A percentile compares a stretch with the other conserved stretches of the same genome.
Conservation (phyloP, 257 asterid species). For the Nyctanthes arbortristis region DNA sequence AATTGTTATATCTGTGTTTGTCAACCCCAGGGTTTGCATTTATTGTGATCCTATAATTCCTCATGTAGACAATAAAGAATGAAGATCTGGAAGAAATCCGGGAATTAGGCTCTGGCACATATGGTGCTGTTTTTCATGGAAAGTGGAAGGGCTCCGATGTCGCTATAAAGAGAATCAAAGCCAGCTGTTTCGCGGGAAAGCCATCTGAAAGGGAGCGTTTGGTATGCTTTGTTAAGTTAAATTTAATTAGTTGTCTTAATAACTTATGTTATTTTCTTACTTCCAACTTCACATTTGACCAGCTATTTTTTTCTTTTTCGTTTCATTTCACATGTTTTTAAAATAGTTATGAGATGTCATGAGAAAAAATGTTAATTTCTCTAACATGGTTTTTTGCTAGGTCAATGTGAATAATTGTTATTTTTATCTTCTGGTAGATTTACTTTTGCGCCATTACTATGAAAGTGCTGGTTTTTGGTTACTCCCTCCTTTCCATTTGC, state of each 20-base stretch:
- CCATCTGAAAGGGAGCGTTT: slow-evolving; percentile 97
- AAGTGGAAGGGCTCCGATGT: slow-evolving; percentile 99
- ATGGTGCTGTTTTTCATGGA: slow-evolving; percentile 94
- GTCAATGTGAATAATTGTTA: not conserved
- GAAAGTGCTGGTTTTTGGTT: too few relatives aligned
- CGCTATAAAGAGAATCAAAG: slow-evolving; percentile 92
- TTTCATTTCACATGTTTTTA: not conserved
- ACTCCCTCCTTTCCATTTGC: too few relatives aligned
- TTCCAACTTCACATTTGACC: not conserved
- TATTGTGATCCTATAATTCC: slow-evolving; percentile 6
- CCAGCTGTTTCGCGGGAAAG: slow-evolving; percentile 96
- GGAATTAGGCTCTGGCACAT: slow-evolving; percentile 93
- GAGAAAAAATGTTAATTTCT: not conserved
- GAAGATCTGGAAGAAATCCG: slow-evolving; percentile 98
- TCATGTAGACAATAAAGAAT: slow-evolving; percentile 69
- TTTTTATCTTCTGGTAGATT: not conserved
- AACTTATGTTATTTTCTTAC: not conserved
- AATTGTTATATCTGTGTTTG: slow-evolving; percentile 2
- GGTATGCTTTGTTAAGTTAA: slow-evolving; percentile 55
- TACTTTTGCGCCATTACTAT: not conserved
- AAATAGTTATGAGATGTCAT: not conserved
- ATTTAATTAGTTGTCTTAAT: not conserved
- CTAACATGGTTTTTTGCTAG: not conserved
- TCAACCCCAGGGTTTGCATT: slow-evolving; percentile 12
- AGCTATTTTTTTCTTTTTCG: not conserved